Percentiles rank a stretch among this genome's conserved stretches.
phyloP scores from a whole-genome alignment of 2,329 filamentous ascomycete genomes.

The Immersiporthe knoxdaviesiana region DNA sequence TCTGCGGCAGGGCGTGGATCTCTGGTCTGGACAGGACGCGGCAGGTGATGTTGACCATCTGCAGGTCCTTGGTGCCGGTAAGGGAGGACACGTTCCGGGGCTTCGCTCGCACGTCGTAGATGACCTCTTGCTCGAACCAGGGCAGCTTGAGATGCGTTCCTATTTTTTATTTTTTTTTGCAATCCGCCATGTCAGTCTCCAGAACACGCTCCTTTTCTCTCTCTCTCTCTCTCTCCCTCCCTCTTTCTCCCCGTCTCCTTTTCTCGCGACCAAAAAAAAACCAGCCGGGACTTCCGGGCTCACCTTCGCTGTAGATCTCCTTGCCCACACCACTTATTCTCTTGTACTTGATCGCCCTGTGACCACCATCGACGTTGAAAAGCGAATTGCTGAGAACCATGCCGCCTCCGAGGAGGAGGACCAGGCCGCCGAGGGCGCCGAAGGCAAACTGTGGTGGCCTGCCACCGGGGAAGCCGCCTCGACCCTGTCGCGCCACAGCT shows the following conservation, averaged over 20 bases:
- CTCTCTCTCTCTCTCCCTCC: too few relatives aligned
- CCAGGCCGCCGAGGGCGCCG: slow-evolving; percentile 45
- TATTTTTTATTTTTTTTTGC: too few relatives aligned
- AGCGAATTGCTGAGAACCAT: slow-evolving; percentile 62
- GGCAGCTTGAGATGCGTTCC: slow-evolving; percentile 92
- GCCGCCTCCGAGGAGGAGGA: slow-evolving; percentile 52
- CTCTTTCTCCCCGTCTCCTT: too few relatives aligned
- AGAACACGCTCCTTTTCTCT: background rate
- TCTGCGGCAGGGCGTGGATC: slow-evolving; percentile 87
- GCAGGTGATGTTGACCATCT: slow-evolving; percentile 99
- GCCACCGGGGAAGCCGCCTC: slow-evolving; percentile 47
- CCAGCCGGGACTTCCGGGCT: slow-evolving; percentile 30
- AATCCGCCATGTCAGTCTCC: slow-evolving; percentile 9
- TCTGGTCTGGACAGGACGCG: slow-evolving; percentile 94
- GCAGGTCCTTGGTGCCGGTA: slow-evolving; percentile 97
- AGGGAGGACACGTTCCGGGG: slow-evolving; percentile 95
- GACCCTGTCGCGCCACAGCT: slow-evolving; percentile 49
- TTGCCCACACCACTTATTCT: slow-evolving; percentile 90
- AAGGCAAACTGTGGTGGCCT: slow-evolving; percentile 47
- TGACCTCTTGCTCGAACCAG: slow-evolving; percentile 96
- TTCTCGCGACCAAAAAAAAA: too few relatives aligned
- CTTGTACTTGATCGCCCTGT: slow-evolving; percentile 98
- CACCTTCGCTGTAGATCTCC: slow-evolving; percentile 96
- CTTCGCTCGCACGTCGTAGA: slow-evolving; percentile 97
- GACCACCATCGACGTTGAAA: slow-evolving; percentile 93